These are phyloP conservation scores for Colletotrichum gigasporum DNA, from an alignment of 2,329 filamentous ascomycete species.

Conservation along the genomic window DNA sequence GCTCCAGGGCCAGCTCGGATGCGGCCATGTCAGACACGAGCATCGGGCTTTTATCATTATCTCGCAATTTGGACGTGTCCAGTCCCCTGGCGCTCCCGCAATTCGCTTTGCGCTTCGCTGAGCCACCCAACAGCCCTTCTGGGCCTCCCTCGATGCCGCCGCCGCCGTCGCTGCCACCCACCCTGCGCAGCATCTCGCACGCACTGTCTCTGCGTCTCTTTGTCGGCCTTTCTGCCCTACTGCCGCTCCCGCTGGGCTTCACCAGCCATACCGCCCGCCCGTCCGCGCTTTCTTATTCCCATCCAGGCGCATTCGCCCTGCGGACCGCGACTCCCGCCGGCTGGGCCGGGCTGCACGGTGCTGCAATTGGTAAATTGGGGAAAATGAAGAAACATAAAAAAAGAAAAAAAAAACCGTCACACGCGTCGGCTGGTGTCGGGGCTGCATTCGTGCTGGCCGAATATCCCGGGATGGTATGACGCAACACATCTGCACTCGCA, in stretches of 20 bases:
- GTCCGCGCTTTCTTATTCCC: not conserved
- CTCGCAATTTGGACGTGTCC: constrained; percentile 5
- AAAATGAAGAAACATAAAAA: not conserved
- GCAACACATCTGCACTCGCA: constrained; percentile 19
- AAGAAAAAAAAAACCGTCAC: not conserved
- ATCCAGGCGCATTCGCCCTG: not conserved
- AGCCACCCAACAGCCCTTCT: not conserved
- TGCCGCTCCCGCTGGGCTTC: constrained; percentile 6
- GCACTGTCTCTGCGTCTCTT: not conserved
- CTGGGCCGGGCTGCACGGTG: too few relatives aligned
- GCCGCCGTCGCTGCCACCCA: not conserved
- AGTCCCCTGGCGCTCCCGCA: constrained; percentile 6
- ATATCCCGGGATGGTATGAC: constrained; percentile 27
- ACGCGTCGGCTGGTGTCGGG: constrained; percentile 4
- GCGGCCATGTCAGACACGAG: constrained; percentile 16
- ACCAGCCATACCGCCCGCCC: not conserved
- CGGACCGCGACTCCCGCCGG: too few relatives aligned
- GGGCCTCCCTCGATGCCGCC: not conserved
- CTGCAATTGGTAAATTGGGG: constrained; percentile 16
- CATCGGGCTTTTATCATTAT: constrained; percentile 22
- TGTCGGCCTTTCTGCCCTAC: not conserved
- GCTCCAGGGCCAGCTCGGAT: constrained; percentile 11
- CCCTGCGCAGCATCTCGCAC: not conserved
- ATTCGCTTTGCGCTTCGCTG: constrained; percentile 16
- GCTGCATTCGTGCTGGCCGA: constrained; percentile 10